Evolutionary conservation across 208 protist species (phyloP).

Genomic region (Acanthamoeba healyi): DNA sequence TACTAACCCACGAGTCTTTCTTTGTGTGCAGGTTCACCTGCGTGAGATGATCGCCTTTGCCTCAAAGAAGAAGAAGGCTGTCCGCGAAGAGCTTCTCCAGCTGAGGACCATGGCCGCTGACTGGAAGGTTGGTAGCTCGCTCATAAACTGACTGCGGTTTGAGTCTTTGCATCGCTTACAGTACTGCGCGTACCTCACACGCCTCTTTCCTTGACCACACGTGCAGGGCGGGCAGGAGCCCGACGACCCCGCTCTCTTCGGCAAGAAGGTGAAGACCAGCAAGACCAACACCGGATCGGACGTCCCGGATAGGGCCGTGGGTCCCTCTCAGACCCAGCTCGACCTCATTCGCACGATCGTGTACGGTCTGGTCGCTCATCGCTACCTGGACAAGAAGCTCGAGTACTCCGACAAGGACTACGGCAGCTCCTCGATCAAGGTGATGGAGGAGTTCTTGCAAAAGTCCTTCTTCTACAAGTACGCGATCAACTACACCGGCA

Average conservation of each 20-base stretch:
- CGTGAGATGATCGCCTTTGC: constrained; percentile 78
- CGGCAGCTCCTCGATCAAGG: constrained; percentile 49
- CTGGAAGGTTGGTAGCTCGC: too few species aligned
- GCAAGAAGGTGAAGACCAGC: constrained; percentile 82
- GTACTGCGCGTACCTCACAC: too few species aligned
- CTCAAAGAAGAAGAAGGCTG: constrained; percentile 79
- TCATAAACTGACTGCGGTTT: neutral
- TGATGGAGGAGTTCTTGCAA: constrained; percentile 82
- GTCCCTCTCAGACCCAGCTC: constrained; percentile 81
- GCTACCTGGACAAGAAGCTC: constrained; percentile 74
- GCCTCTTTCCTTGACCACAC: too few species aligned
- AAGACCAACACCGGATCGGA: constrained; percentile 64
- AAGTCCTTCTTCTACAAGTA: constrained; percentile 85
- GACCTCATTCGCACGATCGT: constrained; percentile 83
- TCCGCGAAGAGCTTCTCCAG: constrained; percentile 80
- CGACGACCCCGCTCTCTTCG: constrained; percentile 77
- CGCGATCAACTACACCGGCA: constrained; percentile 80
- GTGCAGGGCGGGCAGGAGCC: constrained; percentile 81
- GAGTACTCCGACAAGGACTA: constrained; percentile 86
- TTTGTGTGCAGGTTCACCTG: constrained; percentile 12
- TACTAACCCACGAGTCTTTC: neutral
- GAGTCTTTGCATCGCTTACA: neutral
- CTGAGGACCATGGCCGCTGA: constrained; percentile 84
- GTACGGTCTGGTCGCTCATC: constrained; percentile 73
- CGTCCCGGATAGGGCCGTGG: constrained; percentile 77